Conservation (phyloP, 805 yeast genomes). For the Jamesozyma jinghongensis region DNA sequence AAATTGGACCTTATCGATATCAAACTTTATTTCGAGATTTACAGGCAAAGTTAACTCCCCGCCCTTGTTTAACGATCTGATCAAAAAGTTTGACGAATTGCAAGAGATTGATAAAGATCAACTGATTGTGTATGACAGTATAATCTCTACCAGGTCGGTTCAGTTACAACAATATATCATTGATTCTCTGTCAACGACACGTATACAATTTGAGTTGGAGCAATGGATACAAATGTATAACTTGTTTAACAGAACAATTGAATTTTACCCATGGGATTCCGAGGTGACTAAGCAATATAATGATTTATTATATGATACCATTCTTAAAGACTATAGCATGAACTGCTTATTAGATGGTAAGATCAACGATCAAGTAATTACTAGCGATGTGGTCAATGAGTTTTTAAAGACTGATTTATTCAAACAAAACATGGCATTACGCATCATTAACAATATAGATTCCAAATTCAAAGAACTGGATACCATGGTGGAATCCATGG, state of each 20-base stretch:
- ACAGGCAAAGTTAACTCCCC: conserved; percentile 4
- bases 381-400: neutral
- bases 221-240: conserved; percentile 19
- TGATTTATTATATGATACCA: conserved; percentile 7
- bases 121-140: conserved; percentile 3
- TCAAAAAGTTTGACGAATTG: conserved; percentile 10
- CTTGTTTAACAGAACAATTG: conserved; percentile 5
- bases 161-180: conserved; percentile 10
- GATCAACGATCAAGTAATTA: conserved; percentile 1
- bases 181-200: conserved; percentile 6
- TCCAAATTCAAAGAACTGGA: conserved; percentile 8
- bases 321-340: conserved; percentile 9
- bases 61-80: conserved; percentile 12
- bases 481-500: neutral
- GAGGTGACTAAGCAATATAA: neutral
- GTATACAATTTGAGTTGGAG: conserved; percentile 7
- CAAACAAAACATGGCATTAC: neutral
- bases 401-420: neutral
- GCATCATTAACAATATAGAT: conserved; percentile 1
- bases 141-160: conserved; percentile 8
- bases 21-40: conserved; percentile 14
- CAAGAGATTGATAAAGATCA: neutral
- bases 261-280: conserved; percentile 11
- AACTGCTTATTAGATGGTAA: conserved; percentile 7
- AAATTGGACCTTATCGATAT: conserved; percentile 21